Percentiles rank a stretch among this genome's conserved stretches.
phyloP scores from a whole-genome alignment of 768 basidiomycete genomes.

The Terana coerulea region DNA sequence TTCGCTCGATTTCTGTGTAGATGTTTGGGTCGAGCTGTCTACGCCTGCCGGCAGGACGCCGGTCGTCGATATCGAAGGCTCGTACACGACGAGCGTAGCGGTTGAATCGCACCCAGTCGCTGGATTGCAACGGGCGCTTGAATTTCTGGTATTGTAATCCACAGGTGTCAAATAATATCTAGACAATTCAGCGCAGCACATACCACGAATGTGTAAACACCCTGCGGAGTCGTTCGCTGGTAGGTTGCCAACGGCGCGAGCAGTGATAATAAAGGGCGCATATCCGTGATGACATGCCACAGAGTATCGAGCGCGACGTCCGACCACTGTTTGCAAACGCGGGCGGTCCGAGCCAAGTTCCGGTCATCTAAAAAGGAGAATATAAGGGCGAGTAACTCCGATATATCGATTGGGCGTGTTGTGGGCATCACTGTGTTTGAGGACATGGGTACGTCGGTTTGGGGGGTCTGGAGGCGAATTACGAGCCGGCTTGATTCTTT shows the following conservation, averaged over 20 bases:
- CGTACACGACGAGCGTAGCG: slow-evolving; percentile 37
- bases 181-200: neutral
- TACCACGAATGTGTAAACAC: neutral
- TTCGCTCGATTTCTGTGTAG: slow-evolving; percentile 51
- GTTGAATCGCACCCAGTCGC: slow-evolving; percentile 54
- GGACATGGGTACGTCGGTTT: too few species aligned
- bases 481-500: too few species aligned
- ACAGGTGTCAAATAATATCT: too few species aligned
- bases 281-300: slow-evolving; percentile 51
- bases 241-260: slow-evolving; percentile 42
- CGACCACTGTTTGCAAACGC: slow-evolving; percentile 57
- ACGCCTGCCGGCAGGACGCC: slow-evolving; percentile 12
- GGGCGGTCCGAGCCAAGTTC: slow-evolving; percentile 30
- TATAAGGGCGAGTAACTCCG: slow-evolving; percentile 22
- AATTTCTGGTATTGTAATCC: too few species aligned
- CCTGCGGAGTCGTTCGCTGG: neutral
- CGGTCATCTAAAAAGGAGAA: slow-evolving; percentile 22
- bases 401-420: slow-evolving; percentile 11
- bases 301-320: slow-evolving; percentile 53
- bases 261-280: slow-evolving; percentile 42
- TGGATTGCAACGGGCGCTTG: slow-evolving; percentile 35
- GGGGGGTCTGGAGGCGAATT: too few species aligned
- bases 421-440: neutral
- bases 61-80: slow-evolving; percentile 19
- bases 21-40: slow-evolving; percentile 19